phyloP scores from a whole-genome alignment of 306 rosid species.

The Dicorynia guianensis region DNA sequence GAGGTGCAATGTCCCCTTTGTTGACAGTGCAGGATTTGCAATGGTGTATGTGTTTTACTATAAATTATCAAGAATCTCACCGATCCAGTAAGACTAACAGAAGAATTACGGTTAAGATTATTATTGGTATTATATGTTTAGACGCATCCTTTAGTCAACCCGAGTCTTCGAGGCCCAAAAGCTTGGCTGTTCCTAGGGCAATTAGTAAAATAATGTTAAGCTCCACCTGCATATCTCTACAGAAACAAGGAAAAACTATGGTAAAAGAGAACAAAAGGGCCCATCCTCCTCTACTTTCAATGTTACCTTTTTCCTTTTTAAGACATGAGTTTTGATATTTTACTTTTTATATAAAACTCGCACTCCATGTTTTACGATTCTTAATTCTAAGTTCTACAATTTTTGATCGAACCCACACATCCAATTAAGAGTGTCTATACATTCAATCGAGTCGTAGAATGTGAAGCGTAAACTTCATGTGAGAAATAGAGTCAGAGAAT shows the following conservation, averaged over 20 bases:
- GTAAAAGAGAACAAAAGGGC: background rate
- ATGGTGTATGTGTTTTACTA: background rate
- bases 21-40: background rate
- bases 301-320: background rate
- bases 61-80: too few species aligned
- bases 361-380: too few species aligned
- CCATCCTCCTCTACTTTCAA: background rate
- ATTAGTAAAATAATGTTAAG: background rate
- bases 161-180: background rate
- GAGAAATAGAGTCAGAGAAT: too few species aligned
- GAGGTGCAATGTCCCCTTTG: constrained; percentile 19
- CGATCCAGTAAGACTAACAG: background rate
- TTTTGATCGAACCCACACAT: too few species aligned
- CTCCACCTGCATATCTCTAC: background rate
- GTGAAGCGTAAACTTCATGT: too few species aligned
- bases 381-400: too few species aligned
- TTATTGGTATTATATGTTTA: too few species aligned
- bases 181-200: background rate
- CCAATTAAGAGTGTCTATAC: too few species aligned
- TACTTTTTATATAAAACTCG: too few species aligned
- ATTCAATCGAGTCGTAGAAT: too few species aligned
- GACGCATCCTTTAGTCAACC: background rate
- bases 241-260: background rate
- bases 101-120: too few species aligned
- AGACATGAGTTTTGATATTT: too few species aligned